phyloP scores from a whole-genome alignment of 2,329 filamentous ascomycete genomes.

The Dactylellina sp. region DNA sequence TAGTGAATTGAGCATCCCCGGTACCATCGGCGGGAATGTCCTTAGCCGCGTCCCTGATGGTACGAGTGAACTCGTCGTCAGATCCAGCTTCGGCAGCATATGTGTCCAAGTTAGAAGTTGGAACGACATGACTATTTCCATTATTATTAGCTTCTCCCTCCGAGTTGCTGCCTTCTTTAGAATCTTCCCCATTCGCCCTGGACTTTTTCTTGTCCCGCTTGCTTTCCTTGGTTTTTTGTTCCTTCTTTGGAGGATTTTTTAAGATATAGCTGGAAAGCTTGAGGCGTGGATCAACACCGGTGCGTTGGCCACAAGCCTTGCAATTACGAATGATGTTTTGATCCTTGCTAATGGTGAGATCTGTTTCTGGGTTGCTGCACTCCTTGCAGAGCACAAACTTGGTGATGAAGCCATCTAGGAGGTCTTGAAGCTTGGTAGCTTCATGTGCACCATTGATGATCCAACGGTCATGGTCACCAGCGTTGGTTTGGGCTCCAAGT shows the following conservation, averaged over 20 bases:
- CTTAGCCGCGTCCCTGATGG: conserved; percentile 75
- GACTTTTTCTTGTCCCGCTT: conserved; percentile 92
- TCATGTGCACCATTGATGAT: conserved; percentile 99
- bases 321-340: conserved; percentile 92
- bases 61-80: conserved; percentile 90
- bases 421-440: conserved; percentile 93
- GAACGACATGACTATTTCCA: conserved; percentile 68
- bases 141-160: conserved; percentile 72
- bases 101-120: conserved; percentile 66
- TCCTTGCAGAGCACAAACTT: conserved; percentile 99
- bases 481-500: conserved; percentile 96
- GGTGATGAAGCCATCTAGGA: conserved; percentile 97
- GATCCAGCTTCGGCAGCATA: conserved; percentile 76
- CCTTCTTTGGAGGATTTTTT: conserved; percentile 92
- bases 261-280: conserved; percentile 98
- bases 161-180: conserved; percentile 62
- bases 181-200: conserved; percentile 69
- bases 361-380: conserved; percentile 99
- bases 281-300: conserved; percentile 88
- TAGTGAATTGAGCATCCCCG: conserved; percentile 83
- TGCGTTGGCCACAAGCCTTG: conserved; percentile 96
- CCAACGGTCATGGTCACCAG: conserved; percentile 97
- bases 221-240: conserved; percentile 82
- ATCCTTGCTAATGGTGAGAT: conserved; percentile 88
- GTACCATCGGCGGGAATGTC: conserved; percentile 73